phyloP scores from a whole-genome alignment of 805 yeast species.

The Candida arabinofermentans region DNA sequence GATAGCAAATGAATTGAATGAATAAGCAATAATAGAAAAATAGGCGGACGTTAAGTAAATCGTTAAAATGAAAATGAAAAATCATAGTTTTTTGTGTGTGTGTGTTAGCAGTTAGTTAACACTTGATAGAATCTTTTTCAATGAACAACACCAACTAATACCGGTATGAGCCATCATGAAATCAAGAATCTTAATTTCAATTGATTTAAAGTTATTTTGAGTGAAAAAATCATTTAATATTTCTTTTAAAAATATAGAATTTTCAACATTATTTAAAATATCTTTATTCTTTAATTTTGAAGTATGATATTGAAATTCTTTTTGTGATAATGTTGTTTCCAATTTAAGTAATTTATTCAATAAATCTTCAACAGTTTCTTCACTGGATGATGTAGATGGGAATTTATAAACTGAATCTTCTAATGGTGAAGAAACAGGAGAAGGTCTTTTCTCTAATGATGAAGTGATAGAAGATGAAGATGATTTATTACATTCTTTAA shows the following conservation, averaged over 20 bases:
- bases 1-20: no score
- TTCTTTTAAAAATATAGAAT: slow-evolving; percentile 25
- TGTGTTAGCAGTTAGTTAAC: slow-evolving; percentile 1
- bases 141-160: slow-evolving; percentile 64
- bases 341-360: slow-evolving; percentile 24
- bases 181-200: slow-evolving; percentile 36
- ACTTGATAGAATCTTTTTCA: slow-evolving; percentile 51
- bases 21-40: background rate
- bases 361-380: slow-evolving; percentile 7
- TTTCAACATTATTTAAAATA: slow-evolving; percentile 26
- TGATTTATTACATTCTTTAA: slow-evolving; percentile 3
- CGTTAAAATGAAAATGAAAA: background rate
- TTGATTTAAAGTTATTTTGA: slow-evolving; percentile 12
- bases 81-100: no score
- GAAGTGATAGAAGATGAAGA: no score
- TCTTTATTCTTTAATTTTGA: slow-evolving; percentile 31
- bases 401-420: slow-evolving; percentile 1
- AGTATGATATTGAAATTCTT: slow-evolving; percentile 41
- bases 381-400: background rate
- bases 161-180: slow-evolving; percentile 59
- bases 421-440: slow-evolving; percentile 3
- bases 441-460: slow-evolving; percentile 2
- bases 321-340: slow-evolving; percentile 33
- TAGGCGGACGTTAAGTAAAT: background rate
- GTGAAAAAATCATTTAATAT: slow-evolving; percentile 19